Conservation (phyloP, 495 filamentous ascomycete species). For the Trypethelium eluteriae region DNA sequence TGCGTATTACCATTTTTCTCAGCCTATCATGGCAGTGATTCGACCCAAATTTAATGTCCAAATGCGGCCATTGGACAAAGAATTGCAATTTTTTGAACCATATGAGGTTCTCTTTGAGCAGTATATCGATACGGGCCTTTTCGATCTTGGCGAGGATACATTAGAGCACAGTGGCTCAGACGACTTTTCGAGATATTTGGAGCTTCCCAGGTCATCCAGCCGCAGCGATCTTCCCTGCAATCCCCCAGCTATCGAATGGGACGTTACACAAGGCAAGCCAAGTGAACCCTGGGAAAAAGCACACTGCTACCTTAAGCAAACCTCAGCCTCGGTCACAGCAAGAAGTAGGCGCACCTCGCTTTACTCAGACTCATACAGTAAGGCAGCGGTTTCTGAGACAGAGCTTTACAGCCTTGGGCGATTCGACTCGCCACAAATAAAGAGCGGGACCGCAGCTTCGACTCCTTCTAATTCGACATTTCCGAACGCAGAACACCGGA, state of each 20-base stretch:
- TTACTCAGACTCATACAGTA: conserved; percentile 25
- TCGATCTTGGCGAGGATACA: conserved; percentile 28
- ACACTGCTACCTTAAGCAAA: conserved; percentile 23
- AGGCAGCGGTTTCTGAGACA: conserved; percentile 21
- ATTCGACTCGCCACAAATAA: conserved; percentile 23
- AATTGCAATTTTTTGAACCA: conserved; percentile 30
- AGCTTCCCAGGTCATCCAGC: conserved; percentile 33
- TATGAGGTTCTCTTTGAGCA: conserved; percentile 39
- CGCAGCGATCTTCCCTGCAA: conserved; percentile 23
- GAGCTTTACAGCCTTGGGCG: conserved; percentile 27
- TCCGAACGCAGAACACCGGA: neutral
- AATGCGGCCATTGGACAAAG: conserved; percentile 36
- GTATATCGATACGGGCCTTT: conserved; percentile 34
- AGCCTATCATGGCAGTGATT: neutral
- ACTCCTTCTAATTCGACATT: neutral
- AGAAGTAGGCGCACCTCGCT: conserved; percentile 18
- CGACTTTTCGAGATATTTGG: conserved; percentile 27
- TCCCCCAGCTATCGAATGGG: conserved; percentile 19
- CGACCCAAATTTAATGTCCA: conserved; percentile 15
- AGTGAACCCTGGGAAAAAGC: conserved; percentile 29
- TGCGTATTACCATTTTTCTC: neutral
- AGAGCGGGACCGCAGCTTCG: conserved; percentile 1
- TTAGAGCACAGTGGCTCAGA: conserved; percentile 28
- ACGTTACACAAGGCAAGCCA: conserved; percentile 9
- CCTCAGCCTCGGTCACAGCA: conserved; percentile 24